Percentiles rank a stretch among this genome's conserved stretches.
Conservation (phyloP, 345 rosid species). For the Bruguiera gymnorhiza region DNA sequence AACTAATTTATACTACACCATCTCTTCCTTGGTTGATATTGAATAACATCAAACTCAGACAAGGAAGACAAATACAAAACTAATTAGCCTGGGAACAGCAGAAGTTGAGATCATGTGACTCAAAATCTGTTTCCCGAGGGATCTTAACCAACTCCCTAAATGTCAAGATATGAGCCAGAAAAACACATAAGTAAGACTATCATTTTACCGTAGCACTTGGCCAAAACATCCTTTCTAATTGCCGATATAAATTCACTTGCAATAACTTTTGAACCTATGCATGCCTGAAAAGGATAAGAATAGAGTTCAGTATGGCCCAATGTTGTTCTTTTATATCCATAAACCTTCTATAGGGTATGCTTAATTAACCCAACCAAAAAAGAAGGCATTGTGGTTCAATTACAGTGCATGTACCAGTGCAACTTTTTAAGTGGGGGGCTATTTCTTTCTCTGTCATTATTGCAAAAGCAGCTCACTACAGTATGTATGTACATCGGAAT, state of each 20-base stretch:
- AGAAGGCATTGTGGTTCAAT: too few relatives aligned
- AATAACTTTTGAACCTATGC: slow-evolving; percentile 94
- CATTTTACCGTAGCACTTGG: slow-evolving; percentile 88
- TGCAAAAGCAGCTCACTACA: too few relatives aligned
- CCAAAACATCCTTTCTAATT: slow-evolving; percentile 93
- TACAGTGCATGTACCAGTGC: too few relatives aligned
- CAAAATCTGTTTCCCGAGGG: background rate
- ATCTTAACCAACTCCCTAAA: background rate
- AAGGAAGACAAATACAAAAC: background rate
- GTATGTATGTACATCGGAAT: too few relatives aligned
- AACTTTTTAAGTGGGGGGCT: too few relatives aligned
- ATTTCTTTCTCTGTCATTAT: too few relatives aligned
- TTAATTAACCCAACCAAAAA: too few relatives aligned
- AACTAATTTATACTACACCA: background rate
- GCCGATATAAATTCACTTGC: slow-evolving; percentile 93
- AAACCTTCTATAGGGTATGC: too few relatives aligned
- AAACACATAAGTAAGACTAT: background rate
- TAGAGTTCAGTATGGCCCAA: too few relatives aligned
- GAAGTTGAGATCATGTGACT: background rate
- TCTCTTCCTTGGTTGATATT: background rate
- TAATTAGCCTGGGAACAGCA: background rate
- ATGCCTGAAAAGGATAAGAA: slow-evolving; percentile 56
- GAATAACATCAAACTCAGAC: background rate
- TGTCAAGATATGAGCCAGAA: background rate
- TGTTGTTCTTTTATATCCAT: too few relatives aligned